Conservation (phyloP, 768 basidiomycete species). For the Mycena rosella region DNA sequence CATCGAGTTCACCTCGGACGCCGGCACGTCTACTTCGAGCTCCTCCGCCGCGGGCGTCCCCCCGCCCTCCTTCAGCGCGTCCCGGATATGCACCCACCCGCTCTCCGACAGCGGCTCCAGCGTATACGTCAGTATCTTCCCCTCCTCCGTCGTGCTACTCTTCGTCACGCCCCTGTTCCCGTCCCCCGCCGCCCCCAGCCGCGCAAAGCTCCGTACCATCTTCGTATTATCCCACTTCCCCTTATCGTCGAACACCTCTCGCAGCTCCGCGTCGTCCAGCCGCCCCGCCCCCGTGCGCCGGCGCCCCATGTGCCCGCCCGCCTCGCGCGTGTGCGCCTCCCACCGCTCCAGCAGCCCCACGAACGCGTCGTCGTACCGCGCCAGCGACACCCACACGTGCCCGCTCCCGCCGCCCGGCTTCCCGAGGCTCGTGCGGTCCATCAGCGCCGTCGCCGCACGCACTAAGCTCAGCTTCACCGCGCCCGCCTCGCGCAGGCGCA, state of each 20-base stretch:
- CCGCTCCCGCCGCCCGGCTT: conserved; percentile 50
- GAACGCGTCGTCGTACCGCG: conserved; percentile 83
- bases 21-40: conserved; percentile 47
- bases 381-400: conserved; percentile 78
- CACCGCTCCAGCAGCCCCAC: conserved; percentile 72
- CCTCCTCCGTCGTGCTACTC: conserved; percentile 54
- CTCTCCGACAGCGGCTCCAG: conserved; percentile 61
- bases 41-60: conserved; percentile 30
- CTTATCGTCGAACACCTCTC: conserved; percentile 57
- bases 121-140: conserved; percentile 57
- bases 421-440: conserved; percentile 59
- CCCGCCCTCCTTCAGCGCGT: conserved; percentile 47
- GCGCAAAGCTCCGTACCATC: conserved; percentile 84
- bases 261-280: conserved; percentile 53
- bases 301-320: conserved; percentile 53
- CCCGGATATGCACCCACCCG: conserved; percentile 56
- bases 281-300: conserved; percentile 49
- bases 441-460: conserved; percentile 67
- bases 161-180: conserved; percentile 47
- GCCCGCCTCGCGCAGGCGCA: conserved; percentile 72
- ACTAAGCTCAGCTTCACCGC: conserved; percentile 64
- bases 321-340: conserved; percentile 67
- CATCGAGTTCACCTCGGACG: conserved; percentile 60
- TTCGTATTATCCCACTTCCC: conserved; percentile 80
- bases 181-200: conserved; percentile 60